A percentile compares a stretch with the other conserved stretches of the same genome.
phyloP scores from a whole-genome alignment of 2,329 filamentous ascomycete species.

The Calonectria pseudoturangicola region DNA sequence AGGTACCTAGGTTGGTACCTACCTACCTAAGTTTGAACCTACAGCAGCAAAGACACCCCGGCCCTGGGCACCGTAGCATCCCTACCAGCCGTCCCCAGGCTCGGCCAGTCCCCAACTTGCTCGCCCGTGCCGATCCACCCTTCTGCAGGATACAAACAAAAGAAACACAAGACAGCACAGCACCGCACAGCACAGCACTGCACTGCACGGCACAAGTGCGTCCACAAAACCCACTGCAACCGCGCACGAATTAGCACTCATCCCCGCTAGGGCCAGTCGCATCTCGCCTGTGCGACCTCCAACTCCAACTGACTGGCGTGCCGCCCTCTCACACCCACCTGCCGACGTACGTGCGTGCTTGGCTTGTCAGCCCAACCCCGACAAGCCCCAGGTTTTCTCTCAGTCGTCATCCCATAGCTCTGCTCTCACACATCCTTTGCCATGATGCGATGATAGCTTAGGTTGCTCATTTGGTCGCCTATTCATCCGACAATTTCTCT shows the following conservation, averaged over 20 bases:
- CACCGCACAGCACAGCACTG: not conserved
- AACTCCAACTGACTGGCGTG: slow-evolving; percentile 2
- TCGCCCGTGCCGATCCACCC: slow-evolving; percentile 9
- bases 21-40: slow-evolving; percentile 10
- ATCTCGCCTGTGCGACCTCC: slow-evolving; percentile 15
- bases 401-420: slow-evolving; percentile 34
- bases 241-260: slow-evolving; percentile 13
- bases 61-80: slow-evolving; percentile 23
- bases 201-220: slow-evolving; percentile 17
- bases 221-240: slow-evolving; percentile 11
- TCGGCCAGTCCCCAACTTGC: slow-evolving; percentile 12
- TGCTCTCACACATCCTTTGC: slow-evolving; percentile 37
- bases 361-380: slow-evolving; percentile 43
- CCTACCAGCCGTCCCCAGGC: slow-evolving; percentile 11
- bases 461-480: slow-evolving; percentile 32
- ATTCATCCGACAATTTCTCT: slow-evolving; percentile 13
- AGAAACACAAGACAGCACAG: not conserved
- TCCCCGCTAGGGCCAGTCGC: slow-evolving; percentile 7
- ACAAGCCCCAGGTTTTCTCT: slow-evolving; percentile 40
- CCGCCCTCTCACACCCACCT: slow-evolving; percentile 7
- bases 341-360: slow-evolving; percentile 15
- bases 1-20: slow-evolving; percentile 15
- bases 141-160: not conserved
- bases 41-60: slow-evolving; percentile 3
- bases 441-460: slow-evolving; percentile 50